Percentiles rank a stretch among this genome's conserved stretches.
These are phyloP conservation scores for Ophiognomonia clavigignenti-juglandacearum DNA, from an alignment of 2,329 filamentous ascomycete species.

Conservation along the genomic window DNA sequence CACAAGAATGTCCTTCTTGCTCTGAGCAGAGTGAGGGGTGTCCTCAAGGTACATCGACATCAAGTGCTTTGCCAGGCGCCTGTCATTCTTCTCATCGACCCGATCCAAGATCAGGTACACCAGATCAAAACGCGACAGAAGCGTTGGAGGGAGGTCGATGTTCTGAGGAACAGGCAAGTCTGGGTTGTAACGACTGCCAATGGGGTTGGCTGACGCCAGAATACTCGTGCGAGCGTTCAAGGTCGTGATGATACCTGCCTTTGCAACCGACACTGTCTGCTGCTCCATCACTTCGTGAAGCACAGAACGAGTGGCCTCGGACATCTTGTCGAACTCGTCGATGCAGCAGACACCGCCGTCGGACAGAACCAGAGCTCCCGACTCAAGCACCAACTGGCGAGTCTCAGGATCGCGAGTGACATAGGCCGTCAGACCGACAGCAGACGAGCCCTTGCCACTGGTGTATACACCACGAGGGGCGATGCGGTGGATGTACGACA, in stretches of 20 bases:
- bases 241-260: constrained; percentile 94
- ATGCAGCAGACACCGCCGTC: constrained; percentile 83
- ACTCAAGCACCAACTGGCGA: constrained; percentile 74
- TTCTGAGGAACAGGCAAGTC: constrained; percentile 95
- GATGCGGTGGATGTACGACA: constrained; percentile 96
- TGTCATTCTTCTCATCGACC: constrained; percentile 84
- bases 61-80: constrained; percentile 84
- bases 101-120: constrained; percentile 96
- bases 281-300: constrained; percentile 89
- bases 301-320: constrained; percentile 70
- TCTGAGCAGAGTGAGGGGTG: constrained; percentile 75
- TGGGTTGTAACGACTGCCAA: constrained; percentile 95
- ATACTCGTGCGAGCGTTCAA: constrained; percentile 94
- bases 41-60: constrained; percentile 97
- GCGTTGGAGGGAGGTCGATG: constrained; percentile 91
- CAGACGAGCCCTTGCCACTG: constrained; percentile 75
- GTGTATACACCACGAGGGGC: constrained; percentile 84
- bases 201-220: constrained; percentile 93
- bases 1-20: constrained; percentile 73
- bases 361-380: constrained; percentile 71
- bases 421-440: constrained; percentile 76
- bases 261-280: constrained; percentile 79
- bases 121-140: constrained; percentile 92
- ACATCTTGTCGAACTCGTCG: constrained; percentile 85
- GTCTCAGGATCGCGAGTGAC: constrained; percentile 78